Conservation (phyloP, 495 filamentous ascomycete species). For the Echria macrotheca region DNA sequence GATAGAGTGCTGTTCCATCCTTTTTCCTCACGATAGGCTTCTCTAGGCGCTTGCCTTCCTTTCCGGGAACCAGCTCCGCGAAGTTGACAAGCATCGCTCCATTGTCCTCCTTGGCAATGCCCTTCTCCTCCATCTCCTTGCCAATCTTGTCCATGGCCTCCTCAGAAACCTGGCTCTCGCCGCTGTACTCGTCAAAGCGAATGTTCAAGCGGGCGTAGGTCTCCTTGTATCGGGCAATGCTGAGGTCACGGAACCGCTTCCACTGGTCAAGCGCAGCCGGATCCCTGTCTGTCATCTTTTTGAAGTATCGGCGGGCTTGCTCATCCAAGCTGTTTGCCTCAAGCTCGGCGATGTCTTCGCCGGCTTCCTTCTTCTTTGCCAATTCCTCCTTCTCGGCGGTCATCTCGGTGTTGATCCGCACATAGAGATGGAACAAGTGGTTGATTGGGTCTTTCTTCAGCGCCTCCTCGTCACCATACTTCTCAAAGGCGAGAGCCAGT, state of each 20-base stretch:
- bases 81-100: constrained; percentile 90
- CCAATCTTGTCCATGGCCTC: constrained; percentile 72
- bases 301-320: constrained; percentile 74
- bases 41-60: constrained; percentile 52
- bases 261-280: constrained; percentile 70
- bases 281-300: constrained; percentile 82
- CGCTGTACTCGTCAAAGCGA: constrained; percentile 86
- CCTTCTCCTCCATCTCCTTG: constrained; percentile 60
- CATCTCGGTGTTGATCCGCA: constrained; percentile 55
- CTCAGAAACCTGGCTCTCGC: constrained; percentile 84
- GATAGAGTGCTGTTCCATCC: constrained; percentile 59
- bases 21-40: constrained; percentile 53
- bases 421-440: constrained; percentile 61
- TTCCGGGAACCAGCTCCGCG: constrained; percentile 60
- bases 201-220: constrained; percentile 60
- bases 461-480: constrained; percentile 54
- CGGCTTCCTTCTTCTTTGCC: constrained; percentile 41
- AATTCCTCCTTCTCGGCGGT: constrained; percentile 51
- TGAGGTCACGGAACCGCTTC: constrained; percentile 83
- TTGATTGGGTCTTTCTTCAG: constrained; percentile 55
- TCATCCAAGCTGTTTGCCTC: constrained; percentile 54
- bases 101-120: constrained; percentile 74
- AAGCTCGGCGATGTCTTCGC: constrained; percentile 44
- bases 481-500: constrained; percentile 53
- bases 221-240: constrained; percentile 74